Evolutionary conservation across 192 early-diverging fungal genomes (phyloP).

Genomic region (Gigaspora rosea): DNA sequence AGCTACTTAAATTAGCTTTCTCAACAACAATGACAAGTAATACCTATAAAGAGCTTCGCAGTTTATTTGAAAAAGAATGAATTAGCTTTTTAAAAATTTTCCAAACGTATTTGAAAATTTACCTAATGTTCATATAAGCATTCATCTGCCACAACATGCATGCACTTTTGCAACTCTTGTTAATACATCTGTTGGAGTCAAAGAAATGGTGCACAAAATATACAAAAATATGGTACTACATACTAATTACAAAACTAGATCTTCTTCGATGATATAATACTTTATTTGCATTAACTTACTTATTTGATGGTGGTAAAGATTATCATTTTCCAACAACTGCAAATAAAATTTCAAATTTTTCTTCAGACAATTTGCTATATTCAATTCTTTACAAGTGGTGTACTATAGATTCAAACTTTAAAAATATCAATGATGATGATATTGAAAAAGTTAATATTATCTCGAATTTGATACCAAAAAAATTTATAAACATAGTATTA

Average conservation of each 20-base stretch:
- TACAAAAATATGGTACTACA: not conserved
- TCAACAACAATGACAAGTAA: not conserved
- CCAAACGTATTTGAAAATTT: not conserved
- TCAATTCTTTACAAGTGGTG: no score
- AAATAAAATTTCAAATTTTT: no score
- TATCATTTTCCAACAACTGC: not conserved
- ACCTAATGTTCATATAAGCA: not conserved
- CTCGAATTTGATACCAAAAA: no score
- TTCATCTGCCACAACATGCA: not conserved
- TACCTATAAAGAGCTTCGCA: not conserved
- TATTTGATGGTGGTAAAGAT: not conserved
- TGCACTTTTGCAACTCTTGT: not conserved
- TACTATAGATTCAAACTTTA: no score
- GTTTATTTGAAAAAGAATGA: not conserved
- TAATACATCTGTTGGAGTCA: not conserved
- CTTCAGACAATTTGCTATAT: no score
- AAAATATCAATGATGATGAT: no score
- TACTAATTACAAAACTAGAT: slow-evolving; percentile 6
- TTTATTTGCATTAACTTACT: not conserved
- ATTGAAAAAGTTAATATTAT: no score
- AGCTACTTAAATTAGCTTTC: not conserved
- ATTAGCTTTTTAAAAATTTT: not conserved
- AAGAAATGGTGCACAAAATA: not conserved
- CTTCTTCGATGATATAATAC: not conserved
- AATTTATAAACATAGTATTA: no score